Base-by-base conservation (phyloP, 495 filamentous ascomycete species). In the Penicillium manginii region DNA sequence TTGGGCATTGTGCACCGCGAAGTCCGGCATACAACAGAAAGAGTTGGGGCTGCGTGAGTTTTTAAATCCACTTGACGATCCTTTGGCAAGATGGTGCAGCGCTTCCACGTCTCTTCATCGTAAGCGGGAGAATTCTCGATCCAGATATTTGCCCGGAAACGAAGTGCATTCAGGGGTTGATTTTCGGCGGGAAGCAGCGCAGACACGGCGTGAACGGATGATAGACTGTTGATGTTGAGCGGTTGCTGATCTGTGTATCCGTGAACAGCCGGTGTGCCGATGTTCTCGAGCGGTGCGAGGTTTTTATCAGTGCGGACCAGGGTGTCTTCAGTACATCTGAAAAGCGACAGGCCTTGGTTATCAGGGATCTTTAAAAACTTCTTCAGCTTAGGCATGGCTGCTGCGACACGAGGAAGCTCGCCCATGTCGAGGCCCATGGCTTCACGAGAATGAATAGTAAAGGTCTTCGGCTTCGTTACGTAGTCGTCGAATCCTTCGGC, bases 201-300 rank as follows among this genome's bases (percentile, higher is more conserved):
- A 7, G 61, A 63, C 35, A 59, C 52, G 23, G 61, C 56, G 22
- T 63, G 61, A 3, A 63, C 61, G 3, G 61, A 63, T 3, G 61
- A 63, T 14, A 63, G n/a, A 48, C 48, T 63, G 56, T 63, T 63
- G 2, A 63, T 59, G 23, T 63, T 59, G 52, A 63, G 50, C 4
- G 61, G 61, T 33, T 63, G 61, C 19, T 63, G 61, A 31, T 63
- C 61, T 50, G 61, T 63, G 22, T 63, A 63, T 17, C 61, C 61
- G 21, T 63, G 61, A 3, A 59, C 40, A 31, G 61, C 51, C n/a
- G 56, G 56, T 15, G 61, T 31, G 22, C 61, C 61, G 21, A 63
- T 63, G 31, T 63, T 12, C 46, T 59, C 47, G 2, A 63, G 61
- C 5, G 61, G 61, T 10, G 61, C 61, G 31, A 63, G 61, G n/a